Evolutionary conservation across 2,329 filamentous ascomycete species (phyloP).

Genomic region (Penicillium sp.): DNA sequence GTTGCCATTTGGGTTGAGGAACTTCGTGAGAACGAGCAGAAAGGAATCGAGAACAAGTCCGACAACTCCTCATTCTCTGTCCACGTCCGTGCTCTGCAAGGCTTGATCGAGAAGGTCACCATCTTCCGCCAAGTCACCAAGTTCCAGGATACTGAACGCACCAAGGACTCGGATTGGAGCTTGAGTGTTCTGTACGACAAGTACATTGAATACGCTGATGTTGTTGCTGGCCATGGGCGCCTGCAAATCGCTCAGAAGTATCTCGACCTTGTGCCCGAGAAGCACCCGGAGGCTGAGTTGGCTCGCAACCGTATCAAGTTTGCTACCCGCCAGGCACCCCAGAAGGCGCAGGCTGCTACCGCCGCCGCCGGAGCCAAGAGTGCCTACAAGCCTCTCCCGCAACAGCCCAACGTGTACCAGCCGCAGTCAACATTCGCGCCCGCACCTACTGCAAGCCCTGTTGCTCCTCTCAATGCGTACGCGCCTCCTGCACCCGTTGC

Average conservation of each 20-base stretch:
- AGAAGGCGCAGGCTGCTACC: slow-evolving; percentile 43
- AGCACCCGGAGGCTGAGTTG: slow-evolving; percentile 84
- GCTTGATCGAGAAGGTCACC: slow-evolving; percentile 97
- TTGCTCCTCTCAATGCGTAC: slow-evolving; percentile 39
- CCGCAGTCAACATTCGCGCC: slow-evolving; percentile 36
- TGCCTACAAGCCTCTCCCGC: slow-evolving; percentile 46
- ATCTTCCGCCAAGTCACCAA: slow-evolving; percentile 93
- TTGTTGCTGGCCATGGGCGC: slow-evolving; percentile 86
- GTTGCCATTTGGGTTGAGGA: slow-evolving; percentile 92
- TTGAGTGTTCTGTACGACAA: slow-evolving; percentile 85
- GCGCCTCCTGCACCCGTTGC: slow-evolving; percentile 38
- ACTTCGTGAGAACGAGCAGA: slow-evolving; percentile 79
- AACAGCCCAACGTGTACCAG: slow-evolving; percentile 39
- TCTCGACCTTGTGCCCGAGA: slow-evolving; percentile 77
- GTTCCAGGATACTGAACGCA: slow-evolving; percentile 77
- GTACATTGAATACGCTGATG: slow-evolving; percentile 95
- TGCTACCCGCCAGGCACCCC: slow-evolving; percentile 68
- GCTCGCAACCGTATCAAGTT: slow-evolving; percentile 82
- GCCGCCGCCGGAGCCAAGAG: slow-evolving; percentile 34
- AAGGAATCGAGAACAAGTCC: slow-evolving; percentile 66
- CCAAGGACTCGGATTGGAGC: slow-evolving; percentile 79
- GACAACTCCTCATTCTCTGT: slow-evolving; percentile 86
- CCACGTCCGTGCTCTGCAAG: slow-evolving; percentile 83
- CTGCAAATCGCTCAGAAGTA: slow-evolving; percentile 87
- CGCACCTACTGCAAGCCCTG: slow-evolving; percentile 19